These are phyloP conservation scores for Geotrichum carabidarum DNA, from an alignment of 1,139 yeast genomes.

Conservation along the genomic window DNA sequence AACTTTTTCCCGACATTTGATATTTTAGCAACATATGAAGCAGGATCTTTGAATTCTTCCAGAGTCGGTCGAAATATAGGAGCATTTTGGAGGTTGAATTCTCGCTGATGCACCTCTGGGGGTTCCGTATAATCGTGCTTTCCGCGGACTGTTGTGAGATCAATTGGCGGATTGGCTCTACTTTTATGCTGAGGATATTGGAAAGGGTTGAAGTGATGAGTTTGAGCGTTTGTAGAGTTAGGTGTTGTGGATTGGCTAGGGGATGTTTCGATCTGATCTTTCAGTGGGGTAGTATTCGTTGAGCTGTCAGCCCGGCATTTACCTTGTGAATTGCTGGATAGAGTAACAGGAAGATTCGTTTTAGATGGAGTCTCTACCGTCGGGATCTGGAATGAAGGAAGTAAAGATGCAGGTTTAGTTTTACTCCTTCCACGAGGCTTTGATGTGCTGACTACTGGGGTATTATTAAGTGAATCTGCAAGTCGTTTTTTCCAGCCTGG, in stretches of 20 bases:
- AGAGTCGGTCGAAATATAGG: slow-evolving; percentile 48
- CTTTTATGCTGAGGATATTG: slow-evolving; percentile 42
- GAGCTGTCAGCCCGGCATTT: no score
- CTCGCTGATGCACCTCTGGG: neutral
- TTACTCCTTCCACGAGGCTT: neutral
- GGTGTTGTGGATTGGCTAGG: no score
- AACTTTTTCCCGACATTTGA: slow-evolving; percentile 45
- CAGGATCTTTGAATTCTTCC: slow-evolving; percentile 48
- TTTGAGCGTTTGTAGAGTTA: neutral
- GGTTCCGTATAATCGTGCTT: neutral
- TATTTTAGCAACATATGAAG: slow-evolving; percentile 44
- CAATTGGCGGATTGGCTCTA: slow-evolving; percentile 43
- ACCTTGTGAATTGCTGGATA: no score
- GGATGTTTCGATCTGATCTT: no score
- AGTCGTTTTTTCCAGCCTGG: neutral
- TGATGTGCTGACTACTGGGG: neutral
- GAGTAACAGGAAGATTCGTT: no score
- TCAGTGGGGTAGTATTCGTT: no score
- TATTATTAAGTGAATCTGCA: neutral
- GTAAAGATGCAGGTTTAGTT: neutral
- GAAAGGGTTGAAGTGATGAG: slow-evolving; percentile 33
- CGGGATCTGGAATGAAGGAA: no score
- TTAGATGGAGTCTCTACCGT: no score
- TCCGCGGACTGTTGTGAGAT: slow-evolving; percentile 38
- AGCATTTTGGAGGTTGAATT: slow-evolving; percentile 36